phyloP scores from a whole-genome alignment of 73 alveolate species.

The Blepharisma japonicum region DNA sequence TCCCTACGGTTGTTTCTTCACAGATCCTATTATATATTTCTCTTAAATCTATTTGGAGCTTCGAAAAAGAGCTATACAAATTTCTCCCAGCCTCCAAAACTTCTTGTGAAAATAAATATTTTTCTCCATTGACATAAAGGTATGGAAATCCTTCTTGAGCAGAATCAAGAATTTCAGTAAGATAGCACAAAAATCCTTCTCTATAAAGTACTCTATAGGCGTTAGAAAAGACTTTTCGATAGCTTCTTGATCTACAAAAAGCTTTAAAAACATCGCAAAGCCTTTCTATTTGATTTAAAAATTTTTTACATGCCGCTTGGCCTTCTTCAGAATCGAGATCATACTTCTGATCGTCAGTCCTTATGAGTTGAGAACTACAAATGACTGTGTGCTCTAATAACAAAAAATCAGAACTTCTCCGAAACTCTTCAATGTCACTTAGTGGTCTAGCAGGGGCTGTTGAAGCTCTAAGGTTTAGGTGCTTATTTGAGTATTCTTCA shows the following conservation, averaged over 20 bases:
- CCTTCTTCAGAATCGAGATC: slow-evolving; percentile 94
- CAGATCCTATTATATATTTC: slow-evolving; percentile 58
- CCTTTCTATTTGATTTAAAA: slow-evolving; percentile 72
- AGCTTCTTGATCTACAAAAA: slow-evolving; percentile 64
- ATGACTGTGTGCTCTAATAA: slow-evolving; percentile 76
- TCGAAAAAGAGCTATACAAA: slow-evolving; percentile 71
- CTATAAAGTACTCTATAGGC: slow-evolving; percentile 88
- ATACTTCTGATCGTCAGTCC: slow-evolving; percentile 71
- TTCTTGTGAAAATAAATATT: slow-evolving; percentile 87
- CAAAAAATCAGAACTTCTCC: slow-evolving; percentile 57
- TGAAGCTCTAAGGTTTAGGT: slow-evolving; percentile 52
- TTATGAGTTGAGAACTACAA: slow-evolving; percentile 57
- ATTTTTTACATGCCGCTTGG: slow-evolving; percentile 76
- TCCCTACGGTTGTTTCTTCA: slow-evolving; percentile 39
- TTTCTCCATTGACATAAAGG: slow-evolving; percentile 93
- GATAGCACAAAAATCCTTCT: slow-evolving; percentile 84
- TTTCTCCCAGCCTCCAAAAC: slow-evolving; percentile 90
- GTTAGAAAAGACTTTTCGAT: slow-evolving; percentile 84
- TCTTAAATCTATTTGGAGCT: slow-evolving; percentile 61
- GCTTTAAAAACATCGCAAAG: slow-evolving; percentile 59
- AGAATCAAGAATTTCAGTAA: slow-evolving; percentile 94
- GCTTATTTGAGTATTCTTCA: neutral
- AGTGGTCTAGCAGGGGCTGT: slow-evolving; percentile 93
- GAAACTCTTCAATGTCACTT: slow-evolving; percentile 80
- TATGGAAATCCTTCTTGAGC: slow-evolving; percentile 97